phyloP scores from a whole-genome alignment of 2,329 filamentous ascomycete species.

The Fusarium denticulatum region DNA sequence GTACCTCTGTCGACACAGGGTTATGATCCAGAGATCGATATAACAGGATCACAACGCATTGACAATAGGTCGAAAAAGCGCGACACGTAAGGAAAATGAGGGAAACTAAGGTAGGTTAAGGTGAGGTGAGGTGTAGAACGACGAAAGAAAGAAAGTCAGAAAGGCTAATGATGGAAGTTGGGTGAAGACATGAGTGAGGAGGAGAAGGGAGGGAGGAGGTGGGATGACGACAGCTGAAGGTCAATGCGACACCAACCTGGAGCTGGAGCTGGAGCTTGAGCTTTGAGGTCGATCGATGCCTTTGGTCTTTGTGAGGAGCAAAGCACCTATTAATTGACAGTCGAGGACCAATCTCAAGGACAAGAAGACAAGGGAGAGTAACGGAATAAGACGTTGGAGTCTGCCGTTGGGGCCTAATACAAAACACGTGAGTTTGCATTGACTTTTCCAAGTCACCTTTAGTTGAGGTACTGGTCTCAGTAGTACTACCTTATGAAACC shows the following conservation, averaged over 20 bases:
- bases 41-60: slow-evolving; percentile 11
- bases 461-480: background rate
- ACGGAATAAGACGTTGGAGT: background rate
- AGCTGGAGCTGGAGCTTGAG: background rate
- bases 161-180: slow-evolving; percentile 6
- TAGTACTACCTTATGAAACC: too few species aligned
- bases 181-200: background rate
- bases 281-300: background rate
- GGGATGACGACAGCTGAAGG: slow-evolving; percentile 21
- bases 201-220: slow-evolving; percentile 15
- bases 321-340: background rate
- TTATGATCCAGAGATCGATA: slow-evolving; percentile 6
- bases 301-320: background rate
- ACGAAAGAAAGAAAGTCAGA: background rate
- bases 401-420: slow-evolving; percentile 19
- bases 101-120: background rate
- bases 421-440: slow-evolving; percentile 28
- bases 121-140: slow-evolving; percentile 4
- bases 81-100: background rate
- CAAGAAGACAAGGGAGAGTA: slow-evolving; percentile 11
- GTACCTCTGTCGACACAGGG: slow-evolving; percentile 6
- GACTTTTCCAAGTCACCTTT: slow-evolving; percentile 7
- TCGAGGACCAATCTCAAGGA: background rate
- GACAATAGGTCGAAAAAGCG: background rate
- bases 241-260: slow-evolving; percentile 19